Percentiles rank a stretch among this genome's conserved stretches.
phyloP scores from a whole-genome alignment of 208 protist genomes.

The Trypanosoma cruzi region DNA sequence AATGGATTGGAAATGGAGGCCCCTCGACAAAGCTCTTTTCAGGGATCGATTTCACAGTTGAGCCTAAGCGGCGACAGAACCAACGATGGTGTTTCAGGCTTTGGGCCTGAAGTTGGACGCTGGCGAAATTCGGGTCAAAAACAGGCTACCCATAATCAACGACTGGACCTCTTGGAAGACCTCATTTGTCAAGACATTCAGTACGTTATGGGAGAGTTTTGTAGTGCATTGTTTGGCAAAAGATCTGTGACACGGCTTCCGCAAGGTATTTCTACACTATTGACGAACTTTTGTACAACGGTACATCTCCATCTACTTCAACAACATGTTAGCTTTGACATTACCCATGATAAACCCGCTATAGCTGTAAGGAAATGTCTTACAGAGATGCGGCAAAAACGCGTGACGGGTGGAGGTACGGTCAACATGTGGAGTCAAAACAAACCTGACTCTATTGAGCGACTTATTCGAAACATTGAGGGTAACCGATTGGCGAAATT shows the following conservation, averaged over 20 bases:
- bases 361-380: slow-evolving; percentile 37
- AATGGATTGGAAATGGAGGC: slow-evolving; percentile 75
- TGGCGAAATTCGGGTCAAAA: slow-evolving; percentile 7
- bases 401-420: slow-evolving; percentile 16
- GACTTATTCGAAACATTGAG: slow-evolving; percentile 74
- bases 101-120: slow-evolving; percentile 11
- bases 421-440: slow-evolving; percentile 17
- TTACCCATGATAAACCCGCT: slow-evolving; percentile 25
- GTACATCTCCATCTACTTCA: slow-evolving; percentile 82
- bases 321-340: slow-evolving; percentile 32
- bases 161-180: slow-evolving; percentile 65
- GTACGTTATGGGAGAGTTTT: slow-evolving; percentile 83
- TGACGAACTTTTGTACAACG: slow-evolving; percentile 77
- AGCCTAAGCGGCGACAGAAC: slow-evolving; percentile 13
- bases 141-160: slow-evolving; percentile 26
- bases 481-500: slow-evolving; percentile 80
- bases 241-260: slow-evolving; percentile 70
- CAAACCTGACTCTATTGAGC: slow-evolving; percentile 30
- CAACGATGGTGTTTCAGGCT: background rate
- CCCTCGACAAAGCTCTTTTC: background rate
- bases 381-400: slow-evolving; percentile 49
- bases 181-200: slow-evolving; percentile 86
- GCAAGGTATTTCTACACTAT: slow-evolving; percentile 71
- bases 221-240: slow-evolving; percentile 71
- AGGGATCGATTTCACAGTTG: background rate